Percentiles rank a stretch among this genome's conserved stretches.
Conservation (phyloP, 768 basidiomycete species). For the Tephrocybe rancida region DNA sequence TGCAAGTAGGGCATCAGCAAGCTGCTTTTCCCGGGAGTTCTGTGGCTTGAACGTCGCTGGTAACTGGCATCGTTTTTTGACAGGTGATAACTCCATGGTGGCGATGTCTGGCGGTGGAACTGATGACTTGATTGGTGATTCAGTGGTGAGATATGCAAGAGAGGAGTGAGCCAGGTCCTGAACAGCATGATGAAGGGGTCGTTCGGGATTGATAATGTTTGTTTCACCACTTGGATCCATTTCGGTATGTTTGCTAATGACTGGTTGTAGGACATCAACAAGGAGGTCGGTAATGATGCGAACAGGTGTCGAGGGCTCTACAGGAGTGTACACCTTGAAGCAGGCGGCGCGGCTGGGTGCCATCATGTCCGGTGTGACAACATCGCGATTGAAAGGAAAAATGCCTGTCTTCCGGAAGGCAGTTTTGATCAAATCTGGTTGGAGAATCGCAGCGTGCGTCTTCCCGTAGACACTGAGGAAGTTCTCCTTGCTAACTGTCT, state of each 20-base stretch:
- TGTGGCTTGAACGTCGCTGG: not conserved
- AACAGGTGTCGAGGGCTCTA: slow-evolving; percentile 16
- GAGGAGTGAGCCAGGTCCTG: not conserved
- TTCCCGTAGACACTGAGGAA: slow-evolving; percentile 35
- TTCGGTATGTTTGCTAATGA: not conserved
- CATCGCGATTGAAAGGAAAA: slow-evolving; percentile 33
- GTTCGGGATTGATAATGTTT: not conserved
- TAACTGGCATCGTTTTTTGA: not conserved
- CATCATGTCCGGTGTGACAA: slow-evolving; percentile 34
- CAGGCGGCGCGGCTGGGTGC: slow-evolving; percentile 27
- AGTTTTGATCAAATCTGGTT: slow-evolving; percentile 29
- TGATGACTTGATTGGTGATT: slow-evolving; percentile 6
- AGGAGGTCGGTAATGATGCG: not conserved
- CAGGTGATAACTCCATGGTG: not conserved
- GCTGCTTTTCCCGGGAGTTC: not conserved
- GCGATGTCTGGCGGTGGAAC: not conserved
- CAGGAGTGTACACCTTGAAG: slow-evolving; percentile 23
- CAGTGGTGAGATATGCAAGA: not conserved
- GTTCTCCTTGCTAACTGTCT: slow-evolving; percentile 33
- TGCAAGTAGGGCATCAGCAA: not conserved
- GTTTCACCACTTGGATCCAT: not conserved
- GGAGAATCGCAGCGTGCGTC: slow-evolving; percentile 33
- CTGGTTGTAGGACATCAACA: not conserved
- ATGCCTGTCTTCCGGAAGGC: slow-evolving; percentile 43
- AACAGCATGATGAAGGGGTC: not conserved